Base-by-base conservation (phyloP, 2,329 filamentous ascomycete species). In the Blastomyces parvus region DNA sequence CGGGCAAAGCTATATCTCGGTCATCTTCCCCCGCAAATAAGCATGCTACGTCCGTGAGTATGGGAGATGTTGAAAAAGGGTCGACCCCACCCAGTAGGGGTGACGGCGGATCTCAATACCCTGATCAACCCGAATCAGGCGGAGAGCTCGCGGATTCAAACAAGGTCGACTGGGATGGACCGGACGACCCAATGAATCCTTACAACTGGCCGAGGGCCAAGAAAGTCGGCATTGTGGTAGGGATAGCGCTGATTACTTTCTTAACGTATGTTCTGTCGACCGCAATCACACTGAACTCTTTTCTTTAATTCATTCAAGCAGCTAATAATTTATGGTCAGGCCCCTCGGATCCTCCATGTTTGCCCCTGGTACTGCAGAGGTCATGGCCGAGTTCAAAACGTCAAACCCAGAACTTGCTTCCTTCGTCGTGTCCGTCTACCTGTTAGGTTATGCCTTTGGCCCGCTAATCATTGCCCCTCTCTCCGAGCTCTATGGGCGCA, bases 391-490 rank as follows among this genome's bases (percentile, higher is more conserved):
- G 30, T 82, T 84, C 61, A 66, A 75, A 50, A 76, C 77, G 50
- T 69, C 69, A 3, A 77, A 77, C 63, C 66, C 70, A 4, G 79
- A 78, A 7, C 67, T 82, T 1, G 79, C 74, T 2, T 75, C 82
- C 14, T 81, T 86, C 69, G 80, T 83, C 14, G 83, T 86, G 46
- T 84, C 81, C 64, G 85, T 88, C 64, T 87, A 85, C 69, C 73
- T 87, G 2, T 73, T 87, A 0, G 84, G 84, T 0, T 86, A 85
- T 65, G 82, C 81, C 0, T 66, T 88, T 6, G 87, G 87, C 0
- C 86, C 87, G 0, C 70, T 89, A 17, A 69, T 88, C 2, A 87
- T 84, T 83, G 85, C 84, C 5, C 86, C 86, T 1, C 70, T 88
- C 22, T 84, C 81, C 40, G 86, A 89, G 70, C 78, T 87, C 2